Evolutionary conservation across 169 alveolate genomes (phyloP).

Genomic region (Eimeria maxima): DNA sequence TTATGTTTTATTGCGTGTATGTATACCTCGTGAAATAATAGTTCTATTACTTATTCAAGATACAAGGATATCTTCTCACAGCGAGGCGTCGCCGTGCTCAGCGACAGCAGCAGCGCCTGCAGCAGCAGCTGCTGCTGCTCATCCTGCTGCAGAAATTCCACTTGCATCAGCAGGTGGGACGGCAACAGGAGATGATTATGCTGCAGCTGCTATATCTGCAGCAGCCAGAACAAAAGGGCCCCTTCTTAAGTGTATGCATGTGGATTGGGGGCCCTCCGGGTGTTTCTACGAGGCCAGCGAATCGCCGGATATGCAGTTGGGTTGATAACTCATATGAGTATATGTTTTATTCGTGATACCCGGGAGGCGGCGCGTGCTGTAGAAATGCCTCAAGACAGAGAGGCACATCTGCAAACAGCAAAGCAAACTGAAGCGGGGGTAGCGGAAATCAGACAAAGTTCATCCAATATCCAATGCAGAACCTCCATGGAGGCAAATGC

Average conservation of each 20-base stretch:
- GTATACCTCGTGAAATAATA: too few species aligned
- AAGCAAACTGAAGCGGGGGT: too few species aligned
- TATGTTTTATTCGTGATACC: neutral
- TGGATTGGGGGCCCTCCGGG: neutral
- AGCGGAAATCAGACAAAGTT: too few species aligned
- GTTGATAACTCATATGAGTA: neutral
- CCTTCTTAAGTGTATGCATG: neutral
- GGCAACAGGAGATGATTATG: neutral
- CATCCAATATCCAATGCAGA: too few species aligned
- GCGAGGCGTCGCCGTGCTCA: neutral
- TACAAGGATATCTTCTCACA: neutral
- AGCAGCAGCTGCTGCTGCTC: neutral
- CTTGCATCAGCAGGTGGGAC: neutral
- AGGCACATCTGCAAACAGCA: too few species aligned
- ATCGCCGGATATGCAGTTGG: neutral
- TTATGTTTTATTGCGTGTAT: too few species aligned
- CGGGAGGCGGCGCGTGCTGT: neutral
- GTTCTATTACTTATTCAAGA: neutral
- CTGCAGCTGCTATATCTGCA: neutral
- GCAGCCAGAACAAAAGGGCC: neutral
- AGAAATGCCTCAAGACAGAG: neutral
- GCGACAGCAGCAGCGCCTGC: neutral
- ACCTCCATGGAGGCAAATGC: too few species aligned
- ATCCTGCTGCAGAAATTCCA: neutral
- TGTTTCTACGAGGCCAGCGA: neutral